These are phyloP conservation scores for Neospora caninum DNA, from an alignment of 169 alveolate species.

Conservation along the genomic window DNA sequence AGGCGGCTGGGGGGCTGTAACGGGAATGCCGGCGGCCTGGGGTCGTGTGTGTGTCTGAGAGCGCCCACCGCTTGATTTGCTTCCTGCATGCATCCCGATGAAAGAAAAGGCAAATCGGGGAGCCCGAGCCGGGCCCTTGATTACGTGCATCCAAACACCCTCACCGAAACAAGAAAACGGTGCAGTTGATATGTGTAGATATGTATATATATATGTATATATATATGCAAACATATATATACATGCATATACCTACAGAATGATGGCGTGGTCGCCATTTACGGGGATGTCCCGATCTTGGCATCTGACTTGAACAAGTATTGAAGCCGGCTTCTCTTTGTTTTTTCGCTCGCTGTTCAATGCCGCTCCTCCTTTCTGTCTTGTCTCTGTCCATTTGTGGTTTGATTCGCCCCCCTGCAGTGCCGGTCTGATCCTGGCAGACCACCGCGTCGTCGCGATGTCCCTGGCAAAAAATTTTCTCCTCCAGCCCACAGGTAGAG, in stretches of 20 bases:
- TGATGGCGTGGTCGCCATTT: too few species aligned
- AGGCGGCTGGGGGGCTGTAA: too few species aligned
- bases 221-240: neutral
- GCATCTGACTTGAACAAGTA: neutral
- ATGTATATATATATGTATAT: neutral
- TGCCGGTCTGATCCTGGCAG: neutral
- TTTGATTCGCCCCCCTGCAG: neutral
- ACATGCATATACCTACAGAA: too few species aligned
- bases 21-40: too few species aligned
- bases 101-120: too few species aligned
- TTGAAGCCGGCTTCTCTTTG: neutral
- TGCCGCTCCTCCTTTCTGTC: neutral
- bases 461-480: neutral
- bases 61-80: too few species aligned
- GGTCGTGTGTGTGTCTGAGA: too few species aligned
- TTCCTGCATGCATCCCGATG: too few species aligned
- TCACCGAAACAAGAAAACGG: too few species aligned
- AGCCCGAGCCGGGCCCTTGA: too few species aligned
- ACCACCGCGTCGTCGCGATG: constrained; percentile 20
- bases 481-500: neutral
- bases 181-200: neutral
- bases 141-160: too few species aligned
- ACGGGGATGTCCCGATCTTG: neutral
- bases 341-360: neutral
- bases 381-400: neutral